Evolutionary conservation across 1,284 basidiomycete species (phyloP).

Genomic region (Ustilago crameri): DNA sequence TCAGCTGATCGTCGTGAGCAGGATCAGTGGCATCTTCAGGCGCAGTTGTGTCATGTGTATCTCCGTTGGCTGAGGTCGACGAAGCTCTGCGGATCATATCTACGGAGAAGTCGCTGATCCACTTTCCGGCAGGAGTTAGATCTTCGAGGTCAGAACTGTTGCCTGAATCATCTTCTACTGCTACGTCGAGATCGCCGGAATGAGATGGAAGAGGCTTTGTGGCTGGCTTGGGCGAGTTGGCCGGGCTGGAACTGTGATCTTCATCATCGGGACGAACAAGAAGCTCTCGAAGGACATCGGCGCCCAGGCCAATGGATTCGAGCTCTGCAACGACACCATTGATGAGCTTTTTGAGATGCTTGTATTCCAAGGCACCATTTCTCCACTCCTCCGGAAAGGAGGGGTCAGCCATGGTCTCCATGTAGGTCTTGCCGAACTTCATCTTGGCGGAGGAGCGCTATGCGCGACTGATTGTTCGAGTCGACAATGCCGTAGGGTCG

Average conservation of each 20-base stretch:
- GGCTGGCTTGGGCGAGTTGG: slow-evolving; percentile 10
- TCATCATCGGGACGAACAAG: slow-evolving; percentile 61
- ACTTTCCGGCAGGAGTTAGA: slow-evolving; percentile 43
- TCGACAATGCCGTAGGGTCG: neutral
- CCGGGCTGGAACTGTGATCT: neutral
- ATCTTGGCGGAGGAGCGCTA: slow-evolving; percentile 69
- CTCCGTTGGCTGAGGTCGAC: slow-evolving; percentile 2
- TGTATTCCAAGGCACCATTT: slow-evolving; percentile 84
- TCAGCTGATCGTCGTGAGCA: neutral
- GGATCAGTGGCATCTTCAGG: slow-evolving; percentile 3
- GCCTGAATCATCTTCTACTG: slow-evolving; percentile 40
- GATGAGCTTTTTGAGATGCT: slow-evolving; percentile 91
- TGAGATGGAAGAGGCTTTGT: slow-evolving; percentile 12
- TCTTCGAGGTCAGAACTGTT: slow-evolving; percentile 38
- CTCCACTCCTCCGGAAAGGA: slow-evolving; percentile 80
- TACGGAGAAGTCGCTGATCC: slow-evolving; percentile 47
- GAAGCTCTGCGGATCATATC: slow-evolving; percentile 40
- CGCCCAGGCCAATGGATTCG: slow-evolving; percentile 79
- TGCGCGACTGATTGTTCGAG: neutral
- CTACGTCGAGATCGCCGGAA: slow-evolving; percentile 22
- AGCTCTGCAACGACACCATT: slow-evolving; percentile 86
- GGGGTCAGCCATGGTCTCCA: slow-evolving; percentile 74
- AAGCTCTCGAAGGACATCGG: slow-evolving; percentile 72
- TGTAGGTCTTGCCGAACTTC: slow-evolving; percentile 85
- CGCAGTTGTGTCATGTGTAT: neutral